Evolutionary conservation across 768 basidiomycete genomes (phyloP).

Genomic region (Tulasnella sp.): DNA sequence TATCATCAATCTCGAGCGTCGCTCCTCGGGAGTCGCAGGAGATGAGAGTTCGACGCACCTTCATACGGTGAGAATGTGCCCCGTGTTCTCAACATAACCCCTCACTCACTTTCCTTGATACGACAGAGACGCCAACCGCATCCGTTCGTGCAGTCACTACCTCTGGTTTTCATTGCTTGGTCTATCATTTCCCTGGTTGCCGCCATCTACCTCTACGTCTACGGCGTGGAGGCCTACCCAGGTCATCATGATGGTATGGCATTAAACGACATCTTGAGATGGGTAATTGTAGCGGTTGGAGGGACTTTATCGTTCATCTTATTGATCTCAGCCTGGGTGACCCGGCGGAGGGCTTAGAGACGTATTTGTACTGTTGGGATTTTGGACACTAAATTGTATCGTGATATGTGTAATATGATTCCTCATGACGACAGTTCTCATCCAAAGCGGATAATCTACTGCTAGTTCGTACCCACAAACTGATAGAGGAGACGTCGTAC

Average conservation of each 20-base stretch:
- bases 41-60: slow-evolving; percentile 1
- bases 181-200: slow-evolving; percentile 15
- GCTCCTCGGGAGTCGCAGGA: not conserved
- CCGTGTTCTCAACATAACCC: not conserved
- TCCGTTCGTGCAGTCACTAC: slow-evolving; percentile 23
- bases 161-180: slow-evolving; percentile 19
- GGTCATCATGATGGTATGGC: slow-evolving; percentile 15
- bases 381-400: not conserved
- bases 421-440: not conserved
- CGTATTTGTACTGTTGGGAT: not conserved
- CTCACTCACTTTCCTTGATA: not conserved
- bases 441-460: not conserved
- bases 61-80: not conserved
- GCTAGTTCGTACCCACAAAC: slow-evolving; percentile 79
- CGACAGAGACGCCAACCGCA: not conserved
- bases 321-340: slow-evolving; percentile 7
- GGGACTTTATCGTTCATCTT: slow-evolving; percentile 6
- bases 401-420: not conserved
- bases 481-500: slow-evolving; percentile 81
- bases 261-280: slow-evolving; percentile 20
- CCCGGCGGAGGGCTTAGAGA: not conserved
- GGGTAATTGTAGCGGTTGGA: slow-evolving; percentile 22
- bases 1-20: slow-evolving; percentile 25
- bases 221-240: not conserved
- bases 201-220: slow-evolving; percentile 20